These are phyloP conservation scores for Oidium heveae DNA, from an alignment of 2,329 filamentous ascomycete genomes.

Conservation along the genomic window DNA sequence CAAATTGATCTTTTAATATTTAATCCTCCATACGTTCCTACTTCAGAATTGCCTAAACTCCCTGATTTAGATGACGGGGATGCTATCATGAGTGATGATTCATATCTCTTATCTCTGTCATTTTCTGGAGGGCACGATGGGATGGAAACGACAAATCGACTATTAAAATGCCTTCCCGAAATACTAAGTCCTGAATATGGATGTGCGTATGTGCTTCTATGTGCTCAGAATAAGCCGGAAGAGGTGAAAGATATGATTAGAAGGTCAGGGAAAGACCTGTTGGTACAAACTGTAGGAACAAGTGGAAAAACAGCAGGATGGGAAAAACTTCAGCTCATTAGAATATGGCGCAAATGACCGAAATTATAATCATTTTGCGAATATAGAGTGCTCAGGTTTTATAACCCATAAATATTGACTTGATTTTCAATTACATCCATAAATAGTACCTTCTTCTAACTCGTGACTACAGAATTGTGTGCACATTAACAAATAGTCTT, in stretches of 20 bases:
- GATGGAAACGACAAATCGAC: slow-evolving; percentile 74
- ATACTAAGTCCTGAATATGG: slow-evolving; percentile 38
- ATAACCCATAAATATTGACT: too few relatives aligned
- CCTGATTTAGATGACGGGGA: slow-evolving; percentile 7
- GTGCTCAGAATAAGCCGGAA: slow-evolving; percentile 69
- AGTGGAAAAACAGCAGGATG: slow-evolving; percentile 79
- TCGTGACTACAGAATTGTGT: too few relatives aligned
- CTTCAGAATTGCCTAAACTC: slow-evolving; percentile 30
- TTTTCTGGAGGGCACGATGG: slow-evolving; percentile 78
- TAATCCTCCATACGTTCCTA: slow-evolving; percentile 93
- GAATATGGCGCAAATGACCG: slow-evolving; percentile 36
- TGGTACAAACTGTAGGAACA: slow-evolving; percentile 47
- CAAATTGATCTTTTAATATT: slow-evolving; percentile 70
- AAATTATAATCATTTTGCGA: too few relatives aligned
- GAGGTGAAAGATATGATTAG: slow-evolving; percentile 39
- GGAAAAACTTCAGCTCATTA: slow-evolving; percentile 78
- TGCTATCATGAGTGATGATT: slow-evolving; percentile 47
- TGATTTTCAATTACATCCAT: too few relatives aligned
- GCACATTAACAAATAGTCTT: too few relatives aligned
- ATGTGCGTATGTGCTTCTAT: slow-evolving; percentile 73
- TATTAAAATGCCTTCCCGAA: slow-evolving; percentile 43
- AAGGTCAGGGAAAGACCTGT: slow-evolving; percentile 37
- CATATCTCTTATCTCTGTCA: slow-evolving; percentile 57
- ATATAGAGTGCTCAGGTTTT: too few relatives aligned
- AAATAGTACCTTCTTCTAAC: too few relatives aligned